Conservation (phyloP, 169 alveolate genomes). For the Toxoplasma gondii region DNA sequence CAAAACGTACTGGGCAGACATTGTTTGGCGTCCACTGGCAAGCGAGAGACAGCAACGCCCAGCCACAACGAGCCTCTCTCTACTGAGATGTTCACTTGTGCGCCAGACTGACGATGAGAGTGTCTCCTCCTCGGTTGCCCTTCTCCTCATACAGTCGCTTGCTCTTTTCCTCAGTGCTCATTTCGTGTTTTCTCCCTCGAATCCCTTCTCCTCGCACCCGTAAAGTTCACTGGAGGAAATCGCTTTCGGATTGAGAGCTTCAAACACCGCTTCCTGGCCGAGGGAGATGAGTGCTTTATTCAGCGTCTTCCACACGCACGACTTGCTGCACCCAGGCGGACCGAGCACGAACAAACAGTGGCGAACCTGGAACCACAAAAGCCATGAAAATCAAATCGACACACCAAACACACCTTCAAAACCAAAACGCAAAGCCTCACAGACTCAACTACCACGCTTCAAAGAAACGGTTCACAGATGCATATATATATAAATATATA, state of each 20-base stretch:
- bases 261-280: constrained; percentile 90
- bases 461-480: neutral
- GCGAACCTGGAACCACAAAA: constrained; percentile 93
- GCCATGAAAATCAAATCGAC: constrained; percentile 62
- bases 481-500: neutral
- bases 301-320: constrained; percentile 94
- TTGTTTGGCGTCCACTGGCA: too few species aligned
- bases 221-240: constrained; percentile 95
- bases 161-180: too few species aligned
- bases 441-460: too few species aligned
- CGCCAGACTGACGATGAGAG: too few species aligned
- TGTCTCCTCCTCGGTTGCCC: neutral
- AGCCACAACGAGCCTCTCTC: too few species aligned
- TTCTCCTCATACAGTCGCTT: neutral
- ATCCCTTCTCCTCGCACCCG: constrained; percentile 76
- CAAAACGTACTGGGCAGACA: too few species aligned
- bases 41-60: too few species aligned
- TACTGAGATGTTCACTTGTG: too few species aligned
- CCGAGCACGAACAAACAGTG: constrained; percentile 96
- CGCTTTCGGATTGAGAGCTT: constrained; percentile 95
- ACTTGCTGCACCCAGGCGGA: constrained; percentile 95
- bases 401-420: too few species aligned
- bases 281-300: constrained; percentile 82
- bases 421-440: too few species aligned
- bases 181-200: too few species aligned